phyloP scores from a whole-genome alignment of 23 red algal genomes.

The Gracilaria vermiculophylla region DNA sequence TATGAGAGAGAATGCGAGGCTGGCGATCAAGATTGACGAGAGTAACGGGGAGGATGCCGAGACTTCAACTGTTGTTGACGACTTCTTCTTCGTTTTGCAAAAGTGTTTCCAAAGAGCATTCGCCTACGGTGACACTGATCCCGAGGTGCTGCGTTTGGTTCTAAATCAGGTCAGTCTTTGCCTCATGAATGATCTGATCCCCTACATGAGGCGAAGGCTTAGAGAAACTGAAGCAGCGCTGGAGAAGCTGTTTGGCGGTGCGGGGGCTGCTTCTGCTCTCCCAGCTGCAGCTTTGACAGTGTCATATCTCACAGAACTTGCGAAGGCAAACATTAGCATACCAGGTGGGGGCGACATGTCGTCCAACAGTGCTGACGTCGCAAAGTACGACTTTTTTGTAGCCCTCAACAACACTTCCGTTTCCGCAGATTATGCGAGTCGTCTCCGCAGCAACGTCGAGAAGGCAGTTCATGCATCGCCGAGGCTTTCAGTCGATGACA shows the following conservation, averaged over 20 bases:
- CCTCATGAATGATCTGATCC: conserved; percentile 56
- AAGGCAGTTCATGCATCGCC: conserved; percentile 36
- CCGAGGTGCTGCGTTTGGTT: conserved; percentile 64
- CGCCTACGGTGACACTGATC: conserved; percentile 70
- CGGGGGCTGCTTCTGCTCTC: conserved; percentile 12
- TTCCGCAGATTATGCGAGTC: conserved; percentile 60
- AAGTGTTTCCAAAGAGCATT: conserved; percentile 84
- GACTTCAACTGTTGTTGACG: conserved; percentile 85
- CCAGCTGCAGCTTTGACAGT: conserved; percentile 53
- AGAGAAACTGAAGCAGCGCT: conserved; percentile 66
- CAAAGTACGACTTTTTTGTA: conserved; percentile 70
- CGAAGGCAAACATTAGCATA: conserved; percentile 66
- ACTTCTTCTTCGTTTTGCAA: conserved; percentile 92
- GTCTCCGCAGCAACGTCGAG: conserved; percentile 68
- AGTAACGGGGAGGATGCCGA: conserved; percentile 41
- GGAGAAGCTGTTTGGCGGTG: conserved; percentile 44
- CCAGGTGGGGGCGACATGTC: conserved; percentile 39
- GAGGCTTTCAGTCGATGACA: conserved; percentile 43
- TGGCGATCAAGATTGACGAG: conserved; percentile 86
- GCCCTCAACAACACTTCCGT: conserved; percentile 76
- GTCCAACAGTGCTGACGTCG: conserved; percentile 13
- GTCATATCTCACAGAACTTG: conserved; percentile 65
- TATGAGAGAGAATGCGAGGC: conserved; percentile 76
- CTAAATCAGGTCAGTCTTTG: conserved; percentile 57
- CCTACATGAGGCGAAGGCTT: conserved; percentile 68